Evolutionary conservation across 768 basidiomycete genomes (phyloP), one percentile per base, ranked within the genome.

Genomic region (Butyriboletus loyo): DNA sequence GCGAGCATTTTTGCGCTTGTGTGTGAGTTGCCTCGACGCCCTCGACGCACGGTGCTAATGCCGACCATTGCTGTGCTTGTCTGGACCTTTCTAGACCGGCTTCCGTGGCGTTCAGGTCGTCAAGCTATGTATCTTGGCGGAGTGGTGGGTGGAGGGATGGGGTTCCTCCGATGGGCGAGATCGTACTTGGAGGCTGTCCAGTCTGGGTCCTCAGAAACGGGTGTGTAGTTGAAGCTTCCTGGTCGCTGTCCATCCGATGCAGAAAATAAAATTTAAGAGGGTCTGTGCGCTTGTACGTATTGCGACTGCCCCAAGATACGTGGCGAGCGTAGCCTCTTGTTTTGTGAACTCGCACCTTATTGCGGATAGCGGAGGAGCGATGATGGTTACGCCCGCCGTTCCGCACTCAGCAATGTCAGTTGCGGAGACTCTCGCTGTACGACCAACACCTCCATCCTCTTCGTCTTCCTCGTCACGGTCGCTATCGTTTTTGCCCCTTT

Each of bases 1-100:
- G 86, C 78, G 17, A 72, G 73, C 24, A 65, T 83, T 48, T 85
- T 88, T 65, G 75, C 81, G 22, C 76, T 66, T 3, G 74, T 82
- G 38, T 81, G 80, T 81, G 58, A 75, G 77, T 75, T 54, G 51
- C 44, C 46, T 46, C 30, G 39, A 40, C 44, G 51, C 35, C 25
- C 19, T 37, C 21, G 1, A 41, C 14, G 32, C 40, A 37, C 19
- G 51, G 19, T n/a, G 19, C 4, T 44, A 47, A 53, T n/a, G n/a
- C 10, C n/a, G 24, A 43, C 37, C 10, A 30, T 22, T 40, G 36
- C 31, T 47, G 49, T 40, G 45, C 51, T 13, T 21, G 24, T 47
- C 28, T 22, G 49, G 48, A 28, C 39, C 38, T 28, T 47, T 49
- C 46, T 55, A 89, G 87, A 87, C 67, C 75, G 84, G 55, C 68